Base-by-base conservation (phyloP, 83 land plant species). In the Isoetes engelmannii region DNA sequence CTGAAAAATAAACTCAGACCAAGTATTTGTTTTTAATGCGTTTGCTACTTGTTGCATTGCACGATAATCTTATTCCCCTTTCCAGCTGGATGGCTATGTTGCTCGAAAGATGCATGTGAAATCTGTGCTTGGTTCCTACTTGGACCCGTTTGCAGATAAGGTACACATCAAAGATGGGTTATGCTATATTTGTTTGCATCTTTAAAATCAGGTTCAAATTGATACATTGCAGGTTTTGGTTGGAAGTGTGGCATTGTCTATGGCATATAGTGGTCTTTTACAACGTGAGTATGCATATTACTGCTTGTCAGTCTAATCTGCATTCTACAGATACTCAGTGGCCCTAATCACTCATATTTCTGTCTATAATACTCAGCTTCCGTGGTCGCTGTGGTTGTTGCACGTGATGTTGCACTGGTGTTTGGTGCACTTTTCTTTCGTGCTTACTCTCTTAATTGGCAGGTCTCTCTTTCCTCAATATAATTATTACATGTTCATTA, bases 111-210 rank as follows among this genome's bases (percentile, higher is more conserved):
- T 86, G 88, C 66, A 69, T 10, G 81, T 89, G 9, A 76, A 86
- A 69, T 89, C 88, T 51, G 97, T 89, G n/a, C 71, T 92, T 47
- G 97, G 97, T n/a, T 92, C 97, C 0, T 92, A 92, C 74, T 87
- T 92, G 68, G 97, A 92, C 80, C 97, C 97, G 15, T 77, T 92
- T 45, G 97, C 97, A 54, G 97, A 92, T 73, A 92, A 92, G 87
- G 97, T 86, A 21, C 73, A 51, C 43, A 19, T 13, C 67, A 55
- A 61, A 48, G 10, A 69, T 21, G 7, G 19, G 17, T 20, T 45
- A 5, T 44, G 9, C 50, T 51, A 5, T 13, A 6, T n/a, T 51
- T 43, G n/a, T 61, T 69, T 65, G 4, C 42, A n/a, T 47, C 12
- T 55, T 45, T 51, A 15, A 51, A 12, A 12, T 51, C n/a, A 12